Conservation (phyloP, 768 basidiomycete genomes). For the Amanita muscaria region DNA sequence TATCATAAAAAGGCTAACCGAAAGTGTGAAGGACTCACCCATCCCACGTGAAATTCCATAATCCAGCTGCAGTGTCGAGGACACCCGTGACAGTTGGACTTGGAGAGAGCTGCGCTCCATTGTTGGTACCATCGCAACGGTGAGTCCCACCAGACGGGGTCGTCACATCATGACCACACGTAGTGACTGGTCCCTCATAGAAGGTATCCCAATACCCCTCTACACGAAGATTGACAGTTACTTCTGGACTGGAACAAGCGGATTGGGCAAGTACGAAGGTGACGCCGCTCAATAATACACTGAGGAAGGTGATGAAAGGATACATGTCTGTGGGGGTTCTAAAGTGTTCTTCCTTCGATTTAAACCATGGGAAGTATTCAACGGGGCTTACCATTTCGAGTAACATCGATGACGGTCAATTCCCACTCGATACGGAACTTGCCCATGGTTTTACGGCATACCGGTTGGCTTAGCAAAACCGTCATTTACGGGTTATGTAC, state of each 20-base stretch:
- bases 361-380: no score
- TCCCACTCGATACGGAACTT: no score
- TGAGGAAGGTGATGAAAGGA: not conserved
- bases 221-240: conserved; percentile 27
- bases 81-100: conserved; percentile 36
- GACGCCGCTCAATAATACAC: not conserved
- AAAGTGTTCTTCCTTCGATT: no score
- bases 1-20: not conserved
- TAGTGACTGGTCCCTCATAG: conserved; percentile 30
- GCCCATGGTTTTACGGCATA: no score
- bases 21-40: conserved; percentile 21
- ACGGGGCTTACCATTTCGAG: no score
- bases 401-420: no score
- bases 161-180: conserved; percentile 32
- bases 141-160: conserved; percentile 29
- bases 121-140: conserved; percentile 38
- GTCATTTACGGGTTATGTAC: no score
- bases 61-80: conserved; percentile 31
- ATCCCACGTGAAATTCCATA: conserved; percentile 28
- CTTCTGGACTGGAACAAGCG: not conserved
- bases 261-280: not conserved
- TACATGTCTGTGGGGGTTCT: not conserved
- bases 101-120: conserved; percentile 22
- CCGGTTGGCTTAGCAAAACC: no score
- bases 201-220: conserved; percentile 30